phyloP scores from a whole-genome alignment of 192 early-diverging fungal genomes.

The Haplosporangium gracile region DNA sequence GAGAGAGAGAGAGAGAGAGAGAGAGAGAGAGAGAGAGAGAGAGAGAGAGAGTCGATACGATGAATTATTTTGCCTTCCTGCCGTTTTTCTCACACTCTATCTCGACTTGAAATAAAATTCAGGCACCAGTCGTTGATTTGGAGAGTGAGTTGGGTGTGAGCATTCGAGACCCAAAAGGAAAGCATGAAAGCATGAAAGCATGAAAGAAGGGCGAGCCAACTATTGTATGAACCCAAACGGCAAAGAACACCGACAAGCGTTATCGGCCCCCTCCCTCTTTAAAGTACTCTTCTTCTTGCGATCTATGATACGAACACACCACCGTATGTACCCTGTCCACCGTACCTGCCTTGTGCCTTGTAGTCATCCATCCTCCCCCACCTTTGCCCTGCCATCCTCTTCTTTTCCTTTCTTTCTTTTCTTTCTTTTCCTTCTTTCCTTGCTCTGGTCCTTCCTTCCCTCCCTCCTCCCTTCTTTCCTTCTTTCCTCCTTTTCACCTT shows the following conservation, averaged over 20 bases:
- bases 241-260: background rate
- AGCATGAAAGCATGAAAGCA: no score
- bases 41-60: background rate
- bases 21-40: background rate
- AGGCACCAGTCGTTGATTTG: background rate
- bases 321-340: background rate
- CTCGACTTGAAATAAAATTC: background rate
- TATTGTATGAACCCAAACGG: background rate
- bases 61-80: background rate
- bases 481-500: background rate
- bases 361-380: background rate
- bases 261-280: background rate
- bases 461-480: background rate
- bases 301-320: background rate
- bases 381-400: background rate
- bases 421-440: background rate
- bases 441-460: background rate
- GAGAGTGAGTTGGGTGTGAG: no score
- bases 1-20: no score
- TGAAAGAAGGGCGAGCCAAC: no score
- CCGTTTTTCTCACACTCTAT: constrained; percentile 8
- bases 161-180: no score
- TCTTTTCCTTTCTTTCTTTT: background rate
- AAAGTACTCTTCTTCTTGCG: background rate
- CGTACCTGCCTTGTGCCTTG: background rate